phyloP scores from a whole-genome alignment of 768 basidiomycete genomes.

The Boletus sensibilis region DNA sequence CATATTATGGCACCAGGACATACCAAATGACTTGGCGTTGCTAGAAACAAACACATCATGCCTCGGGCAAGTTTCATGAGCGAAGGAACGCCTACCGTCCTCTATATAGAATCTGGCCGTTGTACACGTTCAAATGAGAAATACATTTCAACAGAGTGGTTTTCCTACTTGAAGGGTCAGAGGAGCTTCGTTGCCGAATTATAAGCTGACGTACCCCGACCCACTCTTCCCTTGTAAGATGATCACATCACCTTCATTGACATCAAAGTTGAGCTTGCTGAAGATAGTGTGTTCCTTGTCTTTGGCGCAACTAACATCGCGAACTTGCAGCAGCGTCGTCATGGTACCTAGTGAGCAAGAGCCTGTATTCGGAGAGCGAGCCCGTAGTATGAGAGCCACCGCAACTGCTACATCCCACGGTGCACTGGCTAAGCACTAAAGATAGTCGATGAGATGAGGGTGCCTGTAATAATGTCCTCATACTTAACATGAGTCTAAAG shows the following conservation, averaged over 20 bases:
- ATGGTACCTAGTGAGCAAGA: conserved; percentile 1
- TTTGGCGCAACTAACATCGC: conserved; percentile 48
- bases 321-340: conserved; percentile 48
- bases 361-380: not conserved
- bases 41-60: conserved; percentile 30
- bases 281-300: conserved; percentile 53
- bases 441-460: conserved; percentile 13
- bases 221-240: conserved; percentile 81
- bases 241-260: conserved; percentile 73
- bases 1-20: conserved; percentile 10
- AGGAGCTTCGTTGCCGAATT: not conserved
- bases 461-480: conserved; percentile 20
- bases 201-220: conserved; percentile 48
- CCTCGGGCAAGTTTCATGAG: not conserved
- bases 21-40: conserved; percentile 50
- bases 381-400: not conserved
- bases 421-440: not conserved
- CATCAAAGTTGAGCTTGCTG: conserved; percentile 54
- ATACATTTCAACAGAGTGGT: conserved; percentile 83
- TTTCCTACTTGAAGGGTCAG: conserved; percentile 40
- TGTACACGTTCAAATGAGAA: conserved; percentile 72
- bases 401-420: conserved; percentile 18
- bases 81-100: conserved; percentile 52
- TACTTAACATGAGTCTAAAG: conserved; percentile 28
- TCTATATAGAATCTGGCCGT: conserved; percentile 60